A percentile compares a stretch with the other conserved stretches of the same genome.
Conservation (phyloP, 2,329 filamentous ascomycete genomes). For the Fusarium algeriense region DNA sequence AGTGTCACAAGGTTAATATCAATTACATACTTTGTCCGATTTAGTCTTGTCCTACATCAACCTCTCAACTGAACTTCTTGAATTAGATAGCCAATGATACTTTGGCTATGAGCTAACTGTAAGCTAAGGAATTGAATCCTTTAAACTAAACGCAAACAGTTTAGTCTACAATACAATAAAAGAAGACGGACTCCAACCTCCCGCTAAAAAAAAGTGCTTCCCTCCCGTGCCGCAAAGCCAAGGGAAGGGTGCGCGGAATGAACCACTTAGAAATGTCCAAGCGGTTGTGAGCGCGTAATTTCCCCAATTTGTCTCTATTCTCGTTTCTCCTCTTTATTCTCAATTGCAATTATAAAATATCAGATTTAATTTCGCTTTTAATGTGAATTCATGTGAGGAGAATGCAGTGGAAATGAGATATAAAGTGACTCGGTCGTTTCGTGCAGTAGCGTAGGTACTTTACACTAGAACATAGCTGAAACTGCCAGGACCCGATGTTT, state of each 20-base stretch:
- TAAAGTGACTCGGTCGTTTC: slow-evolving; percentile 28
- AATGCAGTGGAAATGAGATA: slow-evolving; percentile 33
- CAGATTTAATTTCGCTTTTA: not conserved
- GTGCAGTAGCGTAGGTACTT: slow-evolving; percentile 24
- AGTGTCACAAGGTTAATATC: slow-evolving; percentile 1
- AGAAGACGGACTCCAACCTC: not conserved
- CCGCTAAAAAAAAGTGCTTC: not conserved
- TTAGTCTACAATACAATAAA: not conserved
- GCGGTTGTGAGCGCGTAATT: slow-evolving; percentile 41
- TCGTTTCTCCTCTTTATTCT: not conserved
- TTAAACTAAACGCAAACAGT: slow-evolving; percentile 10
- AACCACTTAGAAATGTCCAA: slow-evolving; percentile 20
- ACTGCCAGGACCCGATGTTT: slow-evolving; percentile 22
- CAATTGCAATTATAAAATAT: not conserved
- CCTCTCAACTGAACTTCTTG: not conserved
- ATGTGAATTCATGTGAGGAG: not conserved
- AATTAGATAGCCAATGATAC: slow-evolving; percentile 20
- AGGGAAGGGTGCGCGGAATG: slow-evolving; percentile 18
- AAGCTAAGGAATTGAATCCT: slow-evolving; percentile 21
- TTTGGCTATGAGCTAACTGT: slow-evolving; percentile 4
- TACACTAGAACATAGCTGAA: slow-evolving; percentile 31
- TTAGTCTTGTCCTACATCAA: slow-evolving; percentile 8
- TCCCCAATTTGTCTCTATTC: not conserved
- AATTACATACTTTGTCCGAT: not conserved
- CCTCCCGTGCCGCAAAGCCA: slow-evolving; percentile 37